Evolutionary conservation across 2,329 filamentous ascomycete genomes (phyloP).

Genomic region (Fusarium sp.): DNA sequence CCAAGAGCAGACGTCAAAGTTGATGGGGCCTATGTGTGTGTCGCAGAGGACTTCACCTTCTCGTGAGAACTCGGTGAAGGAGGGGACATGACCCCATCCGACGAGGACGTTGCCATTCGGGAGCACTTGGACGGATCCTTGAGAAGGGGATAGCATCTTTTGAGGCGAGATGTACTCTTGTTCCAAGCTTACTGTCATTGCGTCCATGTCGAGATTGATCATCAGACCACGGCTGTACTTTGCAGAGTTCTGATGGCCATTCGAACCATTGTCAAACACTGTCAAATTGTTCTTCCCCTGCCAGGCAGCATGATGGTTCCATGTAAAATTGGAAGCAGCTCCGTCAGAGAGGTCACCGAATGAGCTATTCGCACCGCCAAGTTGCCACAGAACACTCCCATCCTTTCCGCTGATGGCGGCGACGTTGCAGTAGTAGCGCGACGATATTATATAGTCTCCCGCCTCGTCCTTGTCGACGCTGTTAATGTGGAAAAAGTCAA

Average conservation of each 20-base stretch:
- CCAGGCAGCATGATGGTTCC: constrained; percentile 62
- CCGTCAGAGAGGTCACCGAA: constrained; percentile 49
- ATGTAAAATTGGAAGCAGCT: constrained; percentile 53
- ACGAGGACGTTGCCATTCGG: constrained; percentile 64
- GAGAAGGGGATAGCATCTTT: constrained; percentile 50
- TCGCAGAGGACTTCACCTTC: constrained; percentile 65
- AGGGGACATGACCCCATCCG: constrained; percentile 65
- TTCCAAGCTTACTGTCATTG: constrained; percentile 46
- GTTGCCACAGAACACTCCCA: constrained; percentile 62
- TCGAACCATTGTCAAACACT: constrained; percentile 51
- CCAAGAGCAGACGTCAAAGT: constrained; percentile 45
- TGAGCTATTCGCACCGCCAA: constrained; percentile 59
- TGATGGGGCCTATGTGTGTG: constrained; percentile 55
- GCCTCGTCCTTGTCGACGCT: constrained; percentile 61
- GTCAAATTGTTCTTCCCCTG: constrained; percentile 62
- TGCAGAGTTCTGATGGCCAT: constrained; percentile 21
- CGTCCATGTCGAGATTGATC: constrained; percentile 35
- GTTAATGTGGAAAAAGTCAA: constrained; percentile 69
- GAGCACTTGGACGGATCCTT: constrained; percentile 63
- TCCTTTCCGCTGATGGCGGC: constrained; percentile 58
- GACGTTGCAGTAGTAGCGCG: constrained; percentile 59
- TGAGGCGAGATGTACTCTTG: constrained; percentile 59
- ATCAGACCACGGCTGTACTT: constrained; percentile 40
- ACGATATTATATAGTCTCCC: constrained; percentile 66
- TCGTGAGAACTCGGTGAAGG: constrained; percentile 57